phyloP scores from a whole-genome alignment of 2,329 filamentous ascomycete species.

The Raffaelea ambrosiae region DNA sequence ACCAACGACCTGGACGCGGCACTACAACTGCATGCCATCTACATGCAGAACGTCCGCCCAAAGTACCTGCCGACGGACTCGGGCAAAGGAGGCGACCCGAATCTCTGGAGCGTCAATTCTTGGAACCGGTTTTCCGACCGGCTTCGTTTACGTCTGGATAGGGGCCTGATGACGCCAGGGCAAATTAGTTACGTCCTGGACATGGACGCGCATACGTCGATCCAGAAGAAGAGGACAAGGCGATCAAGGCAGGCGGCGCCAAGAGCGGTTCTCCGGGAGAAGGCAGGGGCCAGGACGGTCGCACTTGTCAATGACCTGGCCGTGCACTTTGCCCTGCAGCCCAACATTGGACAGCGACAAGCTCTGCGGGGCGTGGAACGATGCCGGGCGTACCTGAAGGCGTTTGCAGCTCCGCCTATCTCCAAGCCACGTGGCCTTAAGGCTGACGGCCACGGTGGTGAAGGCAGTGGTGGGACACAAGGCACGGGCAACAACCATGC shows the following conservation, averaged over 20 bases:
- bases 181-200: constrained; percentile 8
- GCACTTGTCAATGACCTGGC: constrained; percentile 15
- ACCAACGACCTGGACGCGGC: constrained; percentile 13
- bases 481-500: not conserved
- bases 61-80: too few species aligned
- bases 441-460: constrained; percentile 9
- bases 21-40: constrained; percentile 14
- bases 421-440: not conserved
- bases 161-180: constrained; percentile 4
- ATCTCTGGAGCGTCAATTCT: constrained; percentile 13
- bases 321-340: constrained; percentile 11
- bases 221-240: too few species aligned
- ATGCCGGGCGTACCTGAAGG: constrained; percentile 21
- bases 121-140: constrained; percentile 15
- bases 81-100: too few species aligned
- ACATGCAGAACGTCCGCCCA: not conserved
- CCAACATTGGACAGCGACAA: constrained; percentile 14
- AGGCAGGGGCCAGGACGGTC: constrained; percentile 3
- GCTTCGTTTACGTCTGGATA: constrained; percentile 4
- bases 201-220: not conserved
- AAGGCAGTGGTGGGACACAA: not conserved
- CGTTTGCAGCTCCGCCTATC: too few species aligned
- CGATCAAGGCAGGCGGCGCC: too few species aligned
- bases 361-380: constrained; percentile 22
- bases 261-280: not conserved